Evolutionary conservation across 2,329 filamentous ascomycete genomes (phyloP), one percentile per base, ranked within the genome.

Genomic region (Didymella segeticola): DNA sequence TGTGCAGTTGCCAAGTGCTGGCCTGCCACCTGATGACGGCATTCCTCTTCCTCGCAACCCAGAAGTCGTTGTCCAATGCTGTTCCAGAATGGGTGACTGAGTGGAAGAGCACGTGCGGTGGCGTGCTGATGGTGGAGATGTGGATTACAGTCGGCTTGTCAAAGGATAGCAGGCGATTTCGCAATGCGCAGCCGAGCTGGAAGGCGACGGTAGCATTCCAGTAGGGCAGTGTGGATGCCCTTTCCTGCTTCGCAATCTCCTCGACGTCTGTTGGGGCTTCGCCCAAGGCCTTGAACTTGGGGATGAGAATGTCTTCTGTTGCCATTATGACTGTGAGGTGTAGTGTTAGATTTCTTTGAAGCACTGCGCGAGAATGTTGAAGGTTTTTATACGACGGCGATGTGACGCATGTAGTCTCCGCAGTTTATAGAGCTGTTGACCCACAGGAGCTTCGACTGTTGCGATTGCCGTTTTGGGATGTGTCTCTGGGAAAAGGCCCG

Each of bases 1-100:
- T 82, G 53, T 86, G 81, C 83, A 91, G 82, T 52, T 83, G 81
- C 87, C 88, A 93, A 3, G 86, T 88, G 59, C 83, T 88, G 46
- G 77, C 73, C 0, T 88, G 88, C 74, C 84, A 93, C 12, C 89
- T 78, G 36, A 91, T 76, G 2, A 91, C 90, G 0, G 87, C 86
- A 54, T 84, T 85, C n/a, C 87, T 79, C 79, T 93, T 93, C 22
- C 90, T 81, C 15, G 80, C 74, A 2, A 75, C 67, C 72, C 88
- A 91, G 31, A 75, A 74, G 70, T 89, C 86, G 66, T 90, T 89
- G 73, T 93, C 90, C 0, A 88, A 86, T 27, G 80, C 77, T 1
- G 85, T 85, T 2, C 89, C 89, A 0, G 83, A 75, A 20, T 86
- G 85, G 0, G 88, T 89, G 9, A 83, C 84, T 47, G 80, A 78